phyloP scores from a whole-genome alignment of 2,329 filamentous ascomycete genomes.

The Xylariaceae sp. region DNA sequence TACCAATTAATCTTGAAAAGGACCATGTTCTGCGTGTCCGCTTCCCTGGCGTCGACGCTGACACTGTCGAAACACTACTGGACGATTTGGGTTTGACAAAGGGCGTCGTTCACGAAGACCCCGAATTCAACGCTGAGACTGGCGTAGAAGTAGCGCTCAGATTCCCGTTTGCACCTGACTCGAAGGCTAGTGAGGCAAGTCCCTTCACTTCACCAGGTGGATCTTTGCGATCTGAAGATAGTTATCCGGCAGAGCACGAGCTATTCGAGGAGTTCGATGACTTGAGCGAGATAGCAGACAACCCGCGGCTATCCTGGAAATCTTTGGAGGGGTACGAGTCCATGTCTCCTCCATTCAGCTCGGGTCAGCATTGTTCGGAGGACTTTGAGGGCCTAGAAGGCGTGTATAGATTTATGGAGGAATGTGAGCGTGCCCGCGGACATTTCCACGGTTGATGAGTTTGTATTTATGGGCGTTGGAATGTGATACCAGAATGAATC shows the following conservation, averaged over 20 bases:
- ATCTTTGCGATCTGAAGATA: slow-evolving; percentile 39
- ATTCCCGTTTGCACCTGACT: slow-evolving; percentile 77
- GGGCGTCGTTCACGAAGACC: slow-evolving; percentile 74
- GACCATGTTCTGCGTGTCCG: slow-evolving; percentile 69
- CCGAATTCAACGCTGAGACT: slow-evolving; percentile 61
- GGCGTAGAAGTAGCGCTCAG: slow-evolving; percentile 72
- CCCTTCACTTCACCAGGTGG: slow-evolving; percentile 42
- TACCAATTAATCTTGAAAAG: slow-evolving; percentile 72
- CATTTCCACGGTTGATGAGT: slow-evolving; percentile 13
- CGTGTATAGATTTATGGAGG: slow-evolving; percentile 54
- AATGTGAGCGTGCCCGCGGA: slow-evolving; percentile 43
- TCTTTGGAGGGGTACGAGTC: slow-evolving; percentile 47
- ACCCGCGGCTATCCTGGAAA: slow-evolving; percentile 44
- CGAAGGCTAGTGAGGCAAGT: slow-evolving; percentile 18
- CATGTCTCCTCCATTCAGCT: slow-evolving; percentile 43
- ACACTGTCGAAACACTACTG: slow-evolving; percentile 77
- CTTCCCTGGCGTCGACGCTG: slow-evolving; percentile 85
- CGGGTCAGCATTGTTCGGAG: slow-evolving; percentile 39
- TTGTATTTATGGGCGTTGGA: slow-evolving; percentile 1
- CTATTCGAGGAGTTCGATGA: slow-evolving; percentile 35
- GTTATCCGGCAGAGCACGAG: slow-evolving; percentile 30
- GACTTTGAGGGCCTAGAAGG: slow-evolving; percentile 54
- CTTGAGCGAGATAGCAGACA: slow-evolving; percentile 36
- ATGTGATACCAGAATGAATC: background rate
- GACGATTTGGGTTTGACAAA: slow-evolving; percentile 81